Evolutionary conservation across 139 green algal species (phyloP), one percentile per base, ranked within the genome.

Genomic region (Tetradesmus obliquus): DNA sequence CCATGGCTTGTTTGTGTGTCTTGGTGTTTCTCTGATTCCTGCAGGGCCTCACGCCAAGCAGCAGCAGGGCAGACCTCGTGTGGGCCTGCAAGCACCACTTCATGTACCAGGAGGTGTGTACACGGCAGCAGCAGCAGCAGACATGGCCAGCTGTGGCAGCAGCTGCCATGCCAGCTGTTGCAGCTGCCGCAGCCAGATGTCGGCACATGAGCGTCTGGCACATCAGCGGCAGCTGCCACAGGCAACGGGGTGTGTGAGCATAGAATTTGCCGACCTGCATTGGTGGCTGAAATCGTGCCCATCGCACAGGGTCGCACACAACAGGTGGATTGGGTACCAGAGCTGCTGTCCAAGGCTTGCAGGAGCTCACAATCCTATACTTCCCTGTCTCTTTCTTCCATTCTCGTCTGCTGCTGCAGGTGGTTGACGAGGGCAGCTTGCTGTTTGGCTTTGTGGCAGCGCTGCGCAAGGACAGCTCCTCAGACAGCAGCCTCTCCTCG

Each of bases 1-100:
- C 66, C 66, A 76, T 24, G 66, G 12, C 66, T 76, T n/a, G 17
- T 6, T 6, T 76, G 17, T 24, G 1, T 66, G 57, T 72, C 2
- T 19, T 72, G 62, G 62, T 19, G 62, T 19, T n/a, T 3, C 2
- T 24, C n/a, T 76, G 66, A 5, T 54, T 15, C 6, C 51, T 82
- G 45, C 85, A 89, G 85, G 85, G 54, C 9, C 62, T 89, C 1
- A 72, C 5, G 5, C 32, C 85, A 8, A 62, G 54, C 13, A 82
- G 85, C 66, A 82, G 85, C 85, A 82, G 66, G 72, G 85, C 71
- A 19, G 85, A 89, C 45, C 66, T 89, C 2, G 32, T 89, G 32
- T 89, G 85, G 85, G 66, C 62, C 7, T 22, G 71, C 32, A 62
- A 89, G 85, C 62, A 82, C 4, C 85, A 89, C 66, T 89, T 89